Percentiles rank a stretch among this genome's conserved stretches.
Conservation (phyloP, 2,329 filamentous ascomycete species). For the Pestalotiopsis sp. region DNA sequence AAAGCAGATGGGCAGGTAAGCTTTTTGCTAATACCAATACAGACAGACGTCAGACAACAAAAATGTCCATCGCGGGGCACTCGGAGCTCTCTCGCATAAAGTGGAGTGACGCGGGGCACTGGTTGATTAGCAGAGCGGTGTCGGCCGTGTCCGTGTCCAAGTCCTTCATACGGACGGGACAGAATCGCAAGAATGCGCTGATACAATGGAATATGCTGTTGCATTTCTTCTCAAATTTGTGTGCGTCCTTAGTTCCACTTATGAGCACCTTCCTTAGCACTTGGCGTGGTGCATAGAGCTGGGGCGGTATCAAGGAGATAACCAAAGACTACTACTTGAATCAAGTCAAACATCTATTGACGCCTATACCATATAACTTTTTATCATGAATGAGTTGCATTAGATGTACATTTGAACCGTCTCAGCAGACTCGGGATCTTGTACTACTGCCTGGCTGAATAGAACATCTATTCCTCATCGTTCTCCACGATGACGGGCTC, state of each 20-base stretch:
- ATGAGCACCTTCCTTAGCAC: too few species aligned
- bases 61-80: constrained; percentile 25
- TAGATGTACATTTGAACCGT: constrained; percentile 6
- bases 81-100: constrained; percentile 15
- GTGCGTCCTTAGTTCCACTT: too few species aligned
- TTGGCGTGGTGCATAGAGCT: too few species aligned
- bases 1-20: background rate
- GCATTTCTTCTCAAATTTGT: background rate
- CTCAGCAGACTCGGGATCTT: background rate
- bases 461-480: constrained; percentile 33
- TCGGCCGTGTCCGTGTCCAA: background rate
- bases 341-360: constrained; percentile 6
- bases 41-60: constrained; percentile 26
- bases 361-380: constrained; percentile 6
- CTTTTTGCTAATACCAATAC: background rate
- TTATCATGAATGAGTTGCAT: constrained; percentile 4
- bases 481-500: constrained; percentile 58
- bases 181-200: too few species aligned
- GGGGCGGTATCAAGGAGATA: too few species aligned
- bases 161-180: too few species aligned
- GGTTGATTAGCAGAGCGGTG: background rate
- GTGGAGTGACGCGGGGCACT: constrained; percentile 6
- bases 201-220: background rate
- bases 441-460: background rate
- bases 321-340: background rate